A percentile compares a stretch with the other conserved stretches of the same genome.
Evolutionary conservation across 2,329 filamentous ascomycete species (phyloP).

Genomic region (Fusarium coffeatum): DNA sequence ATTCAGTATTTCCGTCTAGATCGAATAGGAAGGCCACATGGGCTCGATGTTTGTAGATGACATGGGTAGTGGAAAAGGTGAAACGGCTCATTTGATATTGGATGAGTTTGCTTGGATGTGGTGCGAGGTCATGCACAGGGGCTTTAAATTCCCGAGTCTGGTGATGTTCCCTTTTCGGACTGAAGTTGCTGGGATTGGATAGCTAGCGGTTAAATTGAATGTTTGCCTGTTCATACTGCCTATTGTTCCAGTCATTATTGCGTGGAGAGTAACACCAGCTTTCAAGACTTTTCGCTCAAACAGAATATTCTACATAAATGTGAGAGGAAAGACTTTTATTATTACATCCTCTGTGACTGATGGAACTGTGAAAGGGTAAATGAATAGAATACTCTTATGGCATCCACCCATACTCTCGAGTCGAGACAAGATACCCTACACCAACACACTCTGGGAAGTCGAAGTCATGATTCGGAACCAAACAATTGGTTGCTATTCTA

Average conservation of each 20-base stretch:
- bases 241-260: background rate
- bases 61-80: conserved; percentile 1
- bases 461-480: background rate
- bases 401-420: too few relatives aligned
- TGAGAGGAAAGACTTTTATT: background rate
- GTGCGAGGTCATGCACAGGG: background rate
- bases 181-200: background rate
- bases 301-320: too few relatives aligned
- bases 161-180: background rate
- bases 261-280: background rate
- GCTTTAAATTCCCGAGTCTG: background rate
- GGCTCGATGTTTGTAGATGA: conserved; percentile 4
- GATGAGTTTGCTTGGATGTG: background rate
- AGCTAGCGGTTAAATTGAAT: background rate
- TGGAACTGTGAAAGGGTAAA: too few relatives aligned
- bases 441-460: background rate
- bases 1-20: background rate
- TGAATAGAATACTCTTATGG: too few relatives aligned
- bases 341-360: background rate
- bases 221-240: background rate
- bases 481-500: background rate
- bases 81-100: conserved; percentile 9
- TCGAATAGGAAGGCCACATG: background rate
- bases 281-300: background rate
- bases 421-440: background rate